A percentile compares a stretch with the other conserved stretches of the same genome.
These are phyloP conservation scores for Salix koriyanagi DNA, from an alignment of 345 rosid species.

Conservation along the genomic window DNA sequence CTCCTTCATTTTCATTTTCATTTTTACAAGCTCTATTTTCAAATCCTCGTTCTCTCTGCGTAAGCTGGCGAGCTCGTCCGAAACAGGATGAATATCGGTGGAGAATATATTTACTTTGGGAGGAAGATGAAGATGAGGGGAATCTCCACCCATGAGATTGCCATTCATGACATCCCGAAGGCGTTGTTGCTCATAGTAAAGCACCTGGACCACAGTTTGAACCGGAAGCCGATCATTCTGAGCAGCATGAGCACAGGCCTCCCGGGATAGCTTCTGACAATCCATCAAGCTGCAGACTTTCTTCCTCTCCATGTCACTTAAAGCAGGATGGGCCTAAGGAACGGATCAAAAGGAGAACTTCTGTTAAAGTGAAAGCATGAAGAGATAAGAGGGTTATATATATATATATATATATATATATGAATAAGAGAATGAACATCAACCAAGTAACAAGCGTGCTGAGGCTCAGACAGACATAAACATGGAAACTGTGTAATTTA, in stretches of 20 bases:
- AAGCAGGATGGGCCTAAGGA: constrained; percentile 73
- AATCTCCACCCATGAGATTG: constrained; percentile 24
- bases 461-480: background rate
- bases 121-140: constrained; percentile 32
- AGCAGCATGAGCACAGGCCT: constrained; percentile 95
- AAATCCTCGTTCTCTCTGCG: constrained; percentile 76
- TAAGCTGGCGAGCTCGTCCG: constrained; percentile 60
- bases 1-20: constrained; percentile 87
- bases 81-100: constrained; percentile 39
- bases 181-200: constrained; percentile 86
- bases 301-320: constrained; percentile 87
- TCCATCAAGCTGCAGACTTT: constrained; percentile 93
- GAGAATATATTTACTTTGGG: constrained; percentile 33
- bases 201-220: constrained; percentile 92
- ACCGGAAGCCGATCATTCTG: constrained; percentile 85
- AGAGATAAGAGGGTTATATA: background rate
- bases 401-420: too few relatives aligned
- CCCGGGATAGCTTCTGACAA: constrained; percentile 87
- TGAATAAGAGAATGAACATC: too few relatives aligned
- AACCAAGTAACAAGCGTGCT: background rate
- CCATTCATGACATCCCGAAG: constrained; percentile 61
- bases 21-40: constrained; percentile 65
- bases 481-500: background rate
- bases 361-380: background rate
- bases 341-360: background rate